Conservation (phyloP, 2,329 filamentous ascomycete genomes). For the Neophaeococcomyces mojaviensis region DNA sequence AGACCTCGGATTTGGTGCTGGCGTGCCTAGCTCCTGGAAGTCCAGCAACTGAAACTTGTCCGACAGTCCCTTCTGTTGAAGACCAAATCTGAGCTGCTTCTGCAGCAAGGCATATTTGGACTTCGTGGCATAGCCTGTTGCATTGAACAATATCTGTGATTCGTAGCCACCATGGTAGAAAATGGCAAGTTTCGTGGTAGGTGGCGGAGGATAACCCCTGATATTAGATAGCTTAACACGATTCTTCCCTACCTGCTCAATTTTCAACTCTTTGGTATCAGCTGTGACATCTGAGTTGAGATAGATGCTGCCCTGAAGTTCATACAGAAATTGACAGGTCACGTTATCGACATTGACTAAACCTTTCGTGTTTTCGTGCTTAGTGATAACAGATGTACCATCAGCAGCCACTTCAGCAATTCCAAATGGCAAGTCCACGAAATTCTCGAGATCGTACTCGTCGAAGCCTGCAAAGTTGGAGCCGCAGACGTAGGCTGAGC, state of each 20-base stretch:
- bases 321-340: constrained; percentile 44
- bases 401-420: constrained; percentile 43
- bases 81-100: constrained; percentile 37
- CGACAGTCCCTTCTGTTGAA: constrained; percentile 32
- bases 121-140: constrained; percentile 41
- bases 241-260: constrained; percentile 32
- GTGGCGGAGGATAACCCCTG: constrained; percentile 38
- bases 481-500: constrained; percentile 47
- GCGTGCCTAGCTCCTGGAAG: constrained; percentile 42
- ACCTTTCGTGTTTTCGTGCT: constrained; percentile 40
- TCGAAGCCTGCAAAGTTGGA: constrained; percentile 48
- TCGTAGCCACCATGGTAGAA: constrained; percentile 45
- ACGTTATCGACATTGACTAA: constrained; percentile 36
- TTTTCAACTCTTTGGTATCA: constrained; percentile 29
- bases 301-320: constrained; percentile 34
- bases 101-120: constrained; percentile 46
- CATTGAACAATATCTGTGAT: constrained; percentile 39
- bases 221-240: constrained; percentile 32
- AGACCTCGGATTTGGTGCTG: constrained; percentile 31
- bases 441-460: constrained; percentile 32
- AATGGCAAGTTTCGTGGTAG: constrained; percentile 47
- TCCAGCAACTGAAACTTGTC: constrained; percentile 45
- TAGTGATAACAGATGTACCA: constrained; percentile 43
- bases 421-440: constrained; percentile 41
- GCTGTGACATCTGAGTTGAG: constrained; percentile 12